Base-by-base conservation (phyloP, 2,329 filamentous ascomycete species). In the Didymella segeticola region DNA sequence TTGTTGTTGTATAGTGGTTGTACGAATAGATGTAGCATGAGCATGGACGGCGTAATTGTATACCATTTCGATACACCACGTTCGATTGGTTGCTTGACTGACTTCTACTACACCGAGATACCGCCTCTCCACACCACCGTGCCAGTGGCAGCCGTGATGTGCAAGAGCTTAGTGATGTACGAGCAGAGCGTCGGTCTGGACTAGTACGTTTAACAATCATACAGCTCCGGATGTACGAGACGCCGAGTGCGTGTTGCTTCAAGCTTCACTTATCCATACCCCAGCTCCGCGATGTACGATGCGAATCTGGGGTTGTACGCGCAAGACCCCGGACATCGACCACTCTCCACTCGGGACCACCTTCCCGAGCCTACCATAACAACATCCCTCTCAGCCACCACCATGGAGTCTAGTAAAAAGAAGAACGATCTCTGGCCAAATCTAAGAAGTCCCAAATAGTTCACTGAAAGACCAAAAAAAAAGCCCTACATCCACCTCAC, bases 21-120 rank as follows among this genome's bases (percentile, higher is more conserved):
- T 70, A 71, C 49, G 51, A 68, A 45, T 69, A 71, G 55, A 45
- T 69, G 66, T 69, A 68, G 49, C 53, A 70, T 62, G 56, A 47
- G 51, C 56, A 54, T 45, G 49, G 57, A 45, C 37, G 53, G 61
- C 59, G 53, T 56, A 52, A 55, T 51, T 56, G 43, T 39, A 61
- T 59, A 61, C 37, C 47, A 59, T 19, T 37, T 37, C 11, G 3
- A 31, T 23, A n/a, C n/a, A n/a, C n/a, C n/a, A n/a, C n/a, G n/a
- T n/a, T n/a, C n/a, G n/a, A n/a, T n/a, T n/a, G n/a, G n/a, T n/a
- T n/a, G n/a, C n/a, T n/a, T n/a, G n/a, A n/a, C n/a, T n/a, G n/a
- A n/a, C n/a, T n/a, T n/a, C n/a, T n/a, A n/a, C n/a, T n/a, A n/a
- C n/a, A n/a, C n/a, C n/a, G n/a, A n/a, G n/a, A n/a, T n/a, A n/a